Percentiles rank a stretch among this genome's conserved stretches.
These are phyloP conservation scores for Rhododendron ovatum DNA, from an alignment of 148 eudicot species.

Conservation along the genomic window DNA sequence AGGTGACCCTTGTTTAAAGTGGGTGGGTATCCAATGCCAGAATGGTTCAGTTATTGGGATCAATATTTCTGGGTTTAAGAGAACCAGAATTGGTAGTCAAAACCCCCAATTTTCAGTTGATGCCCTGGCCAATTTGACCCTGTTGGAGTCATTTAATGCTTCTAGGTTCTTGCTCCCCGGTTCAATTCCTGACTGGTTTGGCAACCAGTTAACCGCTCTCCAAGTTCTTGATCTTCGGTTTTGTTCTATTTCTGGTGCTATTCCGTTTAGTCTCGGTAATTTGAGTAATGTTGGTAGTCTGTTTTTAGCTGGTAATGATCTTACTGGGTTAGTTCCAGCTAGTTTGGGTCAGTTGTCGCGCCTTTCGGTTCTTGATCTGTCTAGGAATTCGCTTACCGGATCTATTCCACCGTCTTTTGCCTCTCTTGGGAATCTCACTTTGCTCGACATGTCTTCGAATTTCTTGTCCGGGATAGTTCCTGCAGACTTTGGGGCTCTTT, in stretches of 20 bases:
- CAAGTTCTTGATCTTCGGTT: conserved; percentile 63
- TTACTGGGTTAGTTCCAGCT: conserved; percentile 57
- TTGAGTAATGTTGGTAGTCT: conserved; percentile 41
- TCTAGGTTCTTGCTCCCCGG: conserved; percentile 66
- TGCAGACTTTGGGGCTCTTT: conserved; percentile 49
- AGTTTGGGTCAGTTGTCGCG: conserved; percentile 52
- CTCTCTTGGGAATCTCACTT: conserved; percentile 50
- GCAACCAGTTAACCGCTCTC: conserved; percentile 36
- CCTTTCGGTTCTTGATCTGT: conserved; percentile 72
- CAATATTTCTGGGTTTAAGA: conserved; percentile 77
- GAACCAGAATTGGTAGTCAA: conserved; percentile 64
- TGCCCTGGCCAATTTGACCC: conserved; percentile 63
- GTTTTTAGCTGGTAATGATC: conserved; percentile 48
- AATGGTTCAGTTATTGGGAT: conserved; percentile 70
- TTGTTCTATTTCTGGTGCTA: conserved; percentile 53
- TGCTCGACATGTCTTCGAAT: conserved; percentile 65
- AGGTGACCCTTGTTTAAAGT: conserved; percentile 60
- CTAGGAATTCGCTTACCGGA: conserved; percentile 58
- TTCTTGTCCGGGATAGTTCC: conserved; percentile 60
- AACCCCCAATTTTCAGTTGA: conserved; percentile 85
- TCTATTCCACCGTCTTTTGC: conserved; percentile 47
- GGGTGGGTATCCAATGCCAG: conserved; percentile 69
- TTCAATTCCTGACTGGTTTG: conserved; percentile 78
- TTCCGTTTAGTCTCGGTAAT: conserved; percentile 65
- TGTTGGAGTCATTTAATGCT: conserved; percentile 64